Evolutionary conservation across 305 asterid genomes (phyloP), one percentile per base, ranked within the genome.

Genomic region (Fraxinus platypoda): DNA sequence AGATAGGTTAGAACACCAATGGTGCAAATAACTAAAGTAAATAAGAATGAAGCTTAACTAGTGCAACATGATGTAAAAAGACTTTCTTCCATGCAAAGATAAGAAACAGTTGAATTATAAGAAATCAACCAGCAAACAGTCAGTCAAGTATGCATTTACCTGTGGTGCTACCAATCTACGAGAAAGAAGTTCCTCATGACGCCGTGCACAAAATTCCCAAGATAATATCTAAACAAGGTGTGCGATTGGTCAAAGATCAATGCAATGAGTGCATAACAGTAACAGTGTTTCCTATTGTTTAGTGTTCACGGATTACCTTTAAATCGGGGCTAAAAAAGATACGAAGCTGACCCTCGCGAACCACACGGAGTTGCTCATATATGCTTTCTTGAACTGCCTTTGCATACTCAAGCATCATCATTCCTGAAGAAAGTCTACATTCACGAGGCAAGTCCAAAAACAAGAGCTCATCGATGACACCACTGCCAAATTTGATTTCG

Each of bases 151-250:
- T 74, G 85, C 23, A 76, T 49, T 77, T 86, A 93, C 99, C 98
- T 96, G 98, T 6, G 99, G 98, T 21, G 98, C 97, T 84, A 96
- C 94, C 88, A 92, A 83, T 90, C 95, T 89, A 76, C 99, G 94
- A 78, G 97, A 93, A 82, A 97, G 97, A 86, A 97, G 97, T 86
- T 97, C 99, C 88, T 95, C 99, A 84, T 97, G 99, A 64, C 92
- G 93, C 72, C 96, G 92, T 0, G 97, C 98, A 87, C 98, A 97
- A 78, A 97, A 97, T 83, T 97, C 99, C 99, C 99, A 97, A 37
- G 97, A 93, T 71, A 92, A 85, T 85, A 95, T 97, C 98, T 97
- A 82, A 74, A 80, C 30, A 79, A 49, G 52, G 75, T 66, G 37
- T 73, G 81, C 76, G 76, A 83, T 78, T 78, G 84, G 82, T 78